These are phyloP conservation scores for Corylus heterophylla DNA, from an alignment of 306 rosid species.

Conservation along the genomic window DNA sequence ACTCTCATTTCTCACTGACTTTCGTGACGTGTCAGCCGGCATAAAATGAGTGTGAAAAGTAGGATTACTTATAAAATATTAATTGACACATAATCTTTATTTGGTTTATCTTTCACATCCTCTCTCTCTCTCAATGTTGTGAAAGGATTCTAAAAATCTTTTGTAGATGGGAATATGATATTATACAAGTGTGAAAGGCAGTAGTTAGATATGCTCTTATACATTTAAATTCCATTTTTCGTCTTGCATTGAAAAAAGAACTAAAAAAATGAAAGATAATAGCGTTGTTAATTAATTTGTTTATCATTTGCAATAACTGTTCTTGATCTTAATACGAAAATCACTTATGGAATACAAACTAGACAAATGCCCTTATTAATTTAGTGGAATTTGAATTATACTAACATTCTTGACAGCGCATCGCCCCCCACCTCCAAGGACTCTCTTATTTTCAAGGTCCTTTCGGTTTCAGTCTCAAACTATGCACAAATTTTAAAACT, in stretches of 20 bases:
- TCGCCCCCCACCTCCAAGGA: no score
- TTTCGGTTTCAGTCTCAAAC: no score
- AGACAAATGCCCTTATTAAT: background rate
- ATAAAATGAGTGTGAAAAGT: no score
- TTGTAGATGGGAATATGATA: constrained; percentile 6
- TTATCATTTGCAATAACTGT: background rate
- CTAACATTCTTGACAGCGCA: no score
- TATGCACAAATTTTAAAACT: no score
- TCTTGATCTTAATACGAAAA: background rate
- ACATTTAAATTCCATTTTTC: background rate
- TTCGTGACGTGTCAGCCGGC: no score
- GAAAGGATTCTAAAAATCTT: constrained; percentile 30
- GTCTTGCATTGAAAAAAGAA: background rate
- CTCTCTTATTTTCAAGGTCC: no score
- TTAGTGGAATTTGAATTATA: background rate
- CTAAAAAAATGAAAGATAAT: background rate
- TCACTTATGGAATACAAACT: background rate
- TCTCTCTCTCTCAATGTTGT: constrained; percentile 16
- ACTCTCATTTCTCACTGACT: no score
- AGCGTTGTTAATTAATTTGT: background rate
- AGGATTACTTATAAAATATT: background rate
- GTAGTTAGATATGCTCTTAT: background rate
- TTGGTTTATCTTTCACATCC: constrained; percentile 4
- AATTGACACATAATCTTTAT: constrained; percentile 17
- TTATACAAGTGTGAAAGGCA: background rate